Percentiles rank a stretch among this genome's conserved stretches.
phyloP scores from a whole-genome alignment of 257 asterid species.

The Anisodus acutangulus region DNA sequence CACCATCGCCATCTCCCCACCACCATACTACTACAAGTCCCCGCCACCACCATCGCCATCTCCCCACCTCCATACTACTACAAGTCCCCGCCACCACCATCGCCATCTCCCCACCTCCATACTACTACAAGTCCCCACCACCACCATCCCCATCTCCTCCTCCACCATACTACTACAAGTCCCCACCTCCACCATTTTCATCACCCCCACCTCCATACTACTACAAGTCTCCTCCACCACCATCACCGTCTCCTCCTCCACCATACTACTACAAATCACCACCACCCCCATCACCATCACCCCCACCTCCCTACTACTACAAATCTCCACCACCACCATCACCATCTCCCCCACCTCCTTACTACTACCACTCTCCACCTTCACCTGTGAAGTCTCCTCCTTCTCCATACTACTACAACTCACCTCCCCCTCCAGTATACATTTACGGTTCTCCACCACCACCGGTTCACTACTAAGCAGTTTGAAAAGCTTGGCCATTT shows the following conservation, averaged over 20 bases:
- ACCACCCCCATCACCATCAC: constrained; percentile 28
- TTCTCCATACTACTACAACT: constrained; percentile 43
- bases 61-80: constrained; percentile 35
- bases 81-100: constrained; percentile 41
- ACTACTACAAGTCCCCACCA: constrained; percentile 40
- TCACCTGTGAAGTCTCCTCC: constrained; percentile 44
- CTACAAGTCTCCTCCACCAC: constrained; percentile 46
- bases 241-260: constrained; percentile 24
- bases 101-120: constrained; percentile 22
- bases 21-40: constrained; percentile 31
- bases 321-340: constrained; percentile 29
- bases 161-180: constrained; percentile 34
- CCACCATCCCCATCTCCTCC: constrained; percentile 41
- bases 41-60: constrained; percentile 39
- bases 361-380: constrained; percentile 45
- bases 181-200: constrained; percentile 38
- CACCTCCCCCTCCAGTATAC: constrained; percentile 54
- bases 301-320: constrained; percentile 27
- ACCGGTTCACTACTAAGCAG: constrained; percentile 46
- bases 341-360: constrained; percentile 29
- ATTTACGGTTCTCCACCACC: constrained; percentile 58
- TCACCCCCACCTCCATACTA: constrained; percentile 35
- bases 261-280: constrained; percentile 11
- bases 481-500: background rate
- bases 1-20: constrained; percentile 31